A percentile compares a stretch with the other conserved stretches of the same genome.
phyloP scores from a whole-genome alignment of 805 yeast species.

The Nakazawaea wickerhamii region DNA sequence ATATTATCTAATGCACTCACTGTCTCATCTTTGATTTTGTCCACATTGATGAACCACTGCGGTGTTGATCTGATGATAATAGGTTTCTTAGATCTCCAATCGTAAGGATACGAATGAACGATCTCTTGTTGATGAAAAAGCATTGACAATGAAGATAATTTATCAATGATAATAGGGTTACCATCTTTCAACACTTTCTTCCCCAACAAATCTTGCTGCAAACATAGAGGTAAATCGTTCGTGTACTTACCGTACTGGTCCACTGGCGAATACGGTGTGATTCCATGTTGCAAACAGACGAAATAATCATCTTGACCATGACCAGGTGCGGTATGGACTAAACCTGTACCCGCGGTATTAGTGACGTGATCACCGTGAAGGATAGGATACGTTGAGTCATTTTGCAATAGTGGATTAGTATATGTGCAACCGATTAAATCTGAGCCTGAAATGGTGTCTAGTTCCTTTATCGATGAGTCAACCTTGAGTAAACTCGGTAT shows the following conservation, averaged over 20 bases:
- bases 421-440: slow-evolving; percentile 39
- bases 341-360: slow-evolving; percentile 80
- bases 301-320: slow-evolving; percentile 94
- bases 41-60: slow-evolving; percentile 93
- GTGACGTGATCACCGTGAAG: slow-evolving; percentile 81
- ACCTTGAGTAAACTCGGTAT: slow-evolving; percentile 31
- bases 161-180: slow-evolving; percentile 36
- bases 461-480: slow-evolving; percentile 19
- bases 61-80: slow-evolving; percentile 94
- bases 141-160: slow-evolving; percentile 39
- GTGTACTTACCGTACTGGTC: slow-evolving; percentile 69
- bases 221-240: slow-evolving; percentile 39
- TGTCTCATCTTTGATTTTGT: slow-evolving; percentile 61
- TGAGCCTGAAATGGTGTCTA: background rate
- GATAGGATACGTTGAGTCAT: slow-evolving; percentile 43
- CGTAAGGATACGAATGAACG: slow-evolving; percentile 86
- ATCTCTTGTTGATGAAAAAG: slow-evolving; percentile 43
- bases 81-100: slow-evolving; percentile 95
- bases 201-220: slow-evolving; percentile 40
- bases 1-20: slow-evolving; percentile 54
- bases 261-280: slow-evolving; percentile 71
- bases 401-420: slow-evolving; percentile 43
- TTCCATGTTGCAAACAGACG: slow-evolving; percentile 51
- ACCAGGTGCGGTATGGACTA: slow-evolving; percentile 97
- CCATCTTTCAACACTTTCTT: slow-evolving; percentile 61